Conservation (phyloP, 176 grass and related monocot species). For the Rhipidocladum racemiflorum region DNA sequence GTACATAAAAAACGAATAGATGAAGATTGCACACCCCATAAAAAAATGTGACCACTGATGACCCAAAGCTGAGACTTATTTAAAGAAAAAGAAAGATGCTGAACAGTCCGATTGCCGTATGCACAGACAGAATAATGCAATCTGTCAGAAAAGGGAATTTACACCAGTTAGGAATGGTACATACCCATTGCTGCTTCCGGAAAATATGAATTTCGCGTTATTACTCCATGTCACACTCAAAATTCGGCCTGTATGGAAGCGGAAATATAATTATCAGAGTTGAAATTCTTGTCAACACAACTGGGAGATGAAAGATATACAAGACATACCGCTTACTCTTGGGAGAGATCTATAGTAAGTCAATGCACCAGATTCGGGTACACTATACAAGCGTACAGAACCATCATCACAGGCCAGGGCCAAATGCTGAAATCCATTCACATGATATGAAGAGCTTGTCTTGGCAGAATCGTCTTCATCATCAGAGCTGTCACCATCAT, state of each 20-base stretch:
- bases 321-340: slow-evolving; percentile 75
- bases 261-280: slow-evolving; percentile 7
- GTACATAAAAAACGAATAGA: slow-evolving; percentile 6
- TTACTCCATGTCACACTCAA: slow-evolving; percentile 92
- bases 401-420: slow-evolving; percentile 92
- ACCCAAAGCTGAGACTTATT: background rate
- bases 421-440: slow-evolving; percentile 46
- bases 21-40: background rate
- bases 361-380: slow-evolving; percentile 66
- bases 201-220: slow-evolving; percentile 69
- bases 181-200: slow-evolving; percentile 95
- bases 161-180: slow-evolving; percentile 18
- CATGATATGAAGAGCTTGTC: slow-evolving; percentile 31
- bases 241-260: slow-evolving; percentile 53
- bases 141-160: slow-evolving; percentile 15
- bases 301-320: slow-evolving; percentile 15
- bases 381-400: slow-evolving; percentile 68
- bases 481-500: slow-evolving; percentile 58
- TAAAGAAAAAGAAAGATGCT: slow-evolving; percentile 5
- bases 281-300: slow-evolving; percentile 15
- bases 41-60: background rate
- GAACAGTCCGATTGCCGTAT: background rate
- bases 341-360: slow-evolving; percentile 81
- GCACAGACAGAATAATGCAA: background rate
- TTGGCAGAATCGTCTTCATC: slow-evolving; percentile 45